Conservation (phyloP, 139 green algal genomes). For the Bryopsis sp. region DNA sequence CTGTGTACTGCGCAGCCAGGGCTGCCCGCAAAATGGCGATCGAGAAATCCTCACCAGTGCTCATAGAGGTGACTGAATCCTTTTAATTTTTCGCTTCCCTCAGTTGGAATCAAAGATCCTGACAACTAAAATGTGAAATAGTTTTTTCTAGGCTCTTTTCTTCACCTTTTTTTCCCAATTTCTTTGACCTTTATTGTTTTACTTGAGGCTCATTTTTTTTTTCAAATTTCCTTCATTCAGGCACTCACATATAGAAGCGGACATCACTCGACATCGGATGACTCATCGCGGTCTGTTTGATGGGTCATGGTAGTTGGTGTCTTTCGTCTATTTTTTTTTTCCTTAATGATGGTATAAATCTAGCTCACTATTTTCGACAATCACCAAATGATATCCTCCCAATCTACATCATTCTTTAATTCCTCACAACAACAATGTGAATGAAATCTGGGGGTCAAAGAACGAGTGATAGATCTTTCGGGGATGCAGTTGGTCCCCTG, state of each 20-base stretch:
- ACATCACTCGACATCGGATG: constrained; percentile 87
- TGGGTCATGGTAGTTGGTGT: neutral
- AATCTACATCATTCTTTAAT: no score
- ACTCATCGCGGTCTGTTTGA: constrained; percentile 51
- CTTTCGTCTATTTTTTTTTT: neutral
- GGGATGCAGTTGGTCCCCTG: no score
- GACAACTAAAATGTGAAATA: no score
- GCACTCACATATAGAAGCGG: constrained; percentile 80
- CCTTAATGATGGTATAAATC: neutral
- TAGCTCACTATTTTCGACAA: neutral
- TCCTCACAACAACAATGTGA: no score
- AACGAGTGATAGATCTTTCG: no score
- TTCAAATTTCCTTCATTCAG: no score
- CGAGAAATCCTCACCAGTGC: constrained; percentile 43
- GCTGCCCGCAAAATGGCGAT: constrained; percentile 45
- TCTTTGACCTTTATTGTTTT: neutral
- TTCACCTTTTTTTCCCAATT: neutral
- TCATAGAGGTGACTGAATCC: constrained; percentile 66
- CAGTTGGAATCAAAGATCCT: no score
- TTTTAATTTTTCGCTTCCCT: no score
- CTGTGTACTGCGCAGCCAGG: constrained; percentile 63
- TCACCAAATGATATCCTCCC: neutral
- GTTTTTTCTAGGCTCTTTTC: constrained; percentile 3
- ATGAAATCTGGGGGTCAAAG: no score
- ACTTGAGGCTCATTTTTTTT: no score